Evolutionary conservation across 345 rosid genomes (phyloP), one percentile per base, ranked within the genome.

Genomic region (Pelargonium nanum): DNA sequence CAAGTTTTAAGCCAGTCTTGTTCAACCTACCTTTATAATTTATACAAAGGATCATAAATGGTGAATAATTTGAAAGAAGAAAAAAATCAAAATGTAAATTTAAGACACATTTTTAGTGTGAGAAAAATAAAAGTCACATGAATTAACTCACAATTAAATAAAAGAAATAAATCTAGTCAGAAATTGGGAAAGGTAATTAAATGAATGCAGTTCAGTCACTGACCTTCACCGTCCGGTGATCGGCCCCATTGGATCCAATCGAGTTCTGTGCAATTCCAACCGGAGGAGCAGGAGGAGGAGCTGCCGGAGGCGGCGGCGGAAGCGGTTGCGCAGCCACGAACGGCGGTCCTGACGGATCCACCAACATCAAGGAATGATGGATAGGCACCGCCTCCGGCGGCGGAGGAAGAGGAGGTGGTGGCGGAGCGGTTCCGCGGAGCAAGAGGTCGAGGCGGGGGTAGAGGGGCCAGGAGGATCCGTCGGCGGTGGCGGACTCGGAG

Each of bases 391-490:
- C 64, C 26, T 54, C 82, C 0, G 26, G 75, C 7, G 54, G 75
- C 7, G 61, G 81, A 15, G 53, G 73, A 0, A 58, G 67, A 3
- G 65, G 64, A 23, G 55, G 52, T 0, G 69, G 40, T 9, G 64
- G 65, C 17, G 44, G 70, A 0, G 66, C 48, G 57, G 34, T 77
- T 53, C 98, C 97, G 1, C 98, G 95, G 24, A 92, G 75, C 62
- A 92, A 75, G 67, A 72, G 83, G 68, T 89, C 91, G 22, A 92
- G 97, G 5, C 98, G 89, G 4, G 82, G 72, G 60, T 89, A 89
- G 19, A 92, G 72, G 50, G 96, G 98, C 98, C 98, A 89, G 2
- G 94, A 82, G 7, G 98, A 89, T 50, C 78, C 79, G 24, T 89
- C 95, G 1, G 81, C 76, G 20, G 86, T 62, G 52, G 88, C 86